These are phyloP conservation scores for Pseudoneurospora amorphoporcata DNA, from an alignment of 495 filamentous ascomycete species.

Conservation along the genomic window DNA sequence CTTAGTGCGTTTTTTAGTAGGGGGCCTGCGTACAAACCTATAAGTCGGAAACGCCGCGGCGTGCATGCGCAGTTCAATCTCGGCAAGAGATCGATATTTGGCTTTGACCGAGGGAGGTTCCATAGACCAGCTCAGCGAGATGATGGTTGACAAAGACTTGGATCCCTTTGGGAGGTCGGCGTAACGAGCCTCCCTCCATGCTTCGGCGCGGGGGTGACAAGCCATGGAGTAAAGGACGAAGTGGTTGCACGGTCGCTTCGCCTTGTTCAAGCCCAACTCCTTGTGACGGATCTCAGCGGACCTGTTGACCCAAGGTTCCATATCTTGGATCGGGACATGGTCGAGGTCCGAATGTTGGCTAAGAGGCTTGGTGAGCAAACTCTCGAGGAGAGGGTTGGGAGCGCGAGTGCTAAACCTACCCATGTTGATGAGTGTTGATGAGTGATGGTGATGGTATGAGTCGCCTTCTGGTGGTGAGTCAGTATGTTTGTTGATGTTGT, in stretches of 20 bases:
- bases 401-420: not conserved
- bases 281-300: not conserved
- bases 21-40: not conserved
- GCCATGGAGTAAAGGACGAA: not conserved
- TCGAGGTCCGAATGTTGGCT: not conserved
- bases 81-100: not conserved
- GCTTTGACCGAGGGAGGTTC: not conserved
- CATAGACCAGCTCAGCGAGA: not conserved
- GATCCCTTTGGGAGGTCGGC: not conserved
- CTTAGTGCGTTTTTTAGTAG: not conserved
- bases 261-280: not conserved
- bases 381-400: not conserved
- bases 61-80: rapidly evolving
- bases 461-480: not conserved
- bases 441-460: not conserved
- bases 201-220: not conserved
- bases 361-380: not conserved
- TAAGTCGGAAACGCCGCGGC: not conserved
- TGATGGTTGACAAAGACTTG: not conserved
- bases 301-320: not conserved
- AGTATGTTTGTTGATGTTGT: not conserved
- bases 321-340: not conserved
- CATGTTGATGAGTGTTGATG: not conserved
- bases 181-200: not conserved
- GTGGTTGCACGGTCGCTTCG: not conserved